phyloP scores from a whole-genome alignment of 768 basidiomycete genomes.

The Agaricus subrufescens region DNA sequence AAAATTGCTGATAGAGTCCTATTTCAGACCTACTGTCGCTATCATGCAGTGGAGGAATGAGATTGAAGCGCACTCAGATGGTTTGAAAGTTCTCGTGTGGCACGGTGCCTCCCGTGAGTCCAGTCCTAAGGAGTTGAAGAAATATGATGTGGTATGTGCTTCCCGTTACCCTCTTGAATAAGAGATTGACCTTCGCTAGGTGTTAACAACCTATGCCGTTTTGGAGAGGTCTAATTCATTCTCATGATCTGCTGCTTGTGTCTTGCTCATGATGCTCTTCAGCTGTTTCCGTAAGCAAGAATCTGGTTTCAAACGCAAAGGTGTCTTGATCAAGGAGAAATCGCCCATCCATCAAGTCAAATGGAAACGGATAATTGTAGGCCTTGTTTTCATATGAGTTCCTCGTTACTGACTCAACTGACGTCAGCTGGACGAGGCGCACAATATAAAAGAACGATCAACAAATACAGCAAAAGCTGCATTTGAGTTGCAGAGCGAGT shows the following conservation, averaged over 20 bases:
- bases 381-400: slow-evolving; percentile 15
- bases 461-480: slow-evolving; percentile 98
- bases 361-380: slow-evolving; percentile 78
- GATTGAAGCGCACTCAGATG: slow-evolving; percentile 79
- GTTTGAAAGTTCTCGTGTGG: slow-evolving; percentile 87
- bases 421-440: slow-evolving; percentile 84
- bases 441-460: slow-evolving; percentile 94
- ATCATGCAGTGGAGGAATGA: slow-evolving; percentile 91
- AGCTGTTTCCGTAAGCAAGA: slow-evolving; percentile 92
- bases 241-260: neutral
- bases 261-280: slow-evolving; percentile 1
- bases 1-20: neutral
- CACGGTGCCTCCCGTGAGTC: slow-evolving; percentile 76
- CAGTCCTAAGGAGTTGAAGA: slow-evolving; percentile 62
- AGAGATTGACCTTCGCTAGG: slow-evolving; percentile 31
- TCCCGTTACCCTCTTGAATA: neutral
- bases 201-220: slow-evolving; percentile 84
- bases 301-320: slow-evolving; percentile 86
- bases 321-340: slow-evolving; percentile 78
- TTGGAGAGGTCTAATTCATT: slow-evolving; percentile 51
- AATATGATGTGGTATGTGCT: slow-evolving; percentile 77
- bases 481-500: slow-evolving; percentile 78
- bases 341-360: slow-evolving; percentile 79
- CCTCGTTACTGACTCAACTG: neutral
- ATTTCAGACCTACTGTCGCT: slow-evolving; percentile 45